phyloP scores from a whole-genome alignment of 352 stramenopile genomes.

The Globisporangium megalacanthum region DNA sequence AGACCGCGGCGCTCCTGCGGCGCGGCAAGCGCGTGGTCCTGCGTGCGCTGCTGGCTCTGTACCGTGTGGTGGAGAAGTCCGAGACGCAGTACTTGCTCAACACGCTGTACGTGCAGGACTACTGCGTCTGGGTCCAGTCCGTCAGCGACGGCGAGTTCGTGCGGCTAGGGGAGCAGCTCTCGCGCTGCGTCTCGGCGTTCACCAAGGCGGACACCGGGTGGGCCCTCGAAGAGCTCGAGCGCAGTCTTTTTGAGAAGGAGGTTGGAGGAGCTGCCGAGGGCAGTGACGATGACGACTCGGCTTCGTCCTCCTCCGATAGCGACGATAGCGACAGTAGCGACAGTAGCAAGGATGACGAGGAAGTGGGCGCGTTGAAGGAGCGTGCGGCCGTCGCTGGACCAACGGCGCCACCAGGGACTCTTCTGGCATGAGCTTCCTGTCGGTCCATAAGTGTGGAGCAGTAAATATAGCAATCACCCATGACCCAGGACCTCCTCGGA shows the following conservation, averaged over 20 bases:
- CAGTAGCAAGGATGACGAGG: neutral
- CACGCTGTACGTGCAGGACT: slow-evolving; percentile 94
- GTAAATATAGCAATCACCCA: neutral
- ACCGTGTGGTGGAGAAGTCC: slow-evolving; percentile 90
- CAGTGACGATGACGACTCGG: slow-evolving; percentile 14
- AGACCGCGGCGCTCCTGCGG: slow-evolving; percentile 84
- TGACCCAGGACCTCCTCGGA: neutral
- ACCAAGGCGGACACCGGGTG: slow-evolving; percentile 67
- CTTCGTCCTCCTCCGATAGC: slow-evolving; percentile 22
- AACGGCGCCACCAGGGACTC: neutral
- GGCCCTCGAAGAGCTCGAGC: slow-evolving; percentile 72
- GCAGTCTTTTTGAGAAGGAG: slow-evolving; percentile 25
- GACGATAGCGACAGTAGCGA: slow-evolving; percentile 21
- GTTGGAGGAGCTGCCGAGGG: slow-evolving; percentile 6
- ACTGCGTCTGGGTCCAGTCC: slow-evolving; percentile 85
- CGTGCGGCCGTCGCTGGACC: neutral
- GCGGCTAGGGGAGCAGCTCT: slow-evolving; percentile 29
- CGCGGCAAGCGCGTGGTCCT: slow-evolving; percentile 87
- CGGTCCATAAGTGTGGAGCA: neutral
- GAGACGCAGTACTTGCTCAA: slow-evolving; percentile 97
- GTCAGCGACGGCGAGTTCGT: slow-evolving; percentile 44
- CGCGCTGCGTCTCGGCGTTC: slow-evolving; percentile 28
- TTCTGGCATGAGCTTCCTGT: neutral
- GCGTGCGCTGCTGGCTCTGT: slow-evolving; percentile 87
- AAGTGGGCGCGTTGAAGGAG: too few species aligned